phyloP scores from a whole-genome alignment of 768 basidiomycete species.

The Fomitopsis serialis region DNA sequence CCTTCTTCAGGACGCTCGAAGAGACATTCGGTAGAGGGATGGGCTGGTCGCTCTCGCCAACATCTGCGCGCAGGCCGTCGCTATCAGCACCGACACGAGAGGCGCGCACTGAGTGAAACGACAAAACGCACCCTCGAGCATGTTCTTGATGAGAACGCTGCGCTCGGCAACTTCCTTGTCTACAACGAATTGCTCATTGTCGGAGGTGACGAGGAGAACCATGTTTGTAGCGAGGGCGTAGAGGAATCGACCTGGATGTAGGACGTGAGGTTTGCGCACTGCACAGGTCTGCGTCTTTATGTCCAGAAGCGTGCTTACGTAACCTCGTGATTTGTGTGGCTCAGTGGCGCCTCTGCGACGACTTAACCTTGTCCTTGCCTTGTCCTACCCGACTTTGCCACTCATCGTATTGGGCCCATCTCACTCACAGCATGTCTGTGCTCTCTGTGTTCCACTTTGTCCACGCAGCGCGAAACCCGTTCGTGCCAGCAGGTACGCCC shows the following conservation, averaged over 20 bases:
- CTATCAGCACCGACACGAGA: constrained; percentile 5
- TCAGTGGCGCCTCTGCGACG: no score
- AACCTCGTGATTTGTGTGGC: neutral
- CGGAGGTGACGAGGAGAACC: constrained; percentile 89
- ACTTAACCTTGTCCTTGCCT: no score
- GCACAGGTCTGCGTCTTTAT: neutral
- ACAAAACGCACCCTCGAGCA: constrained; percentile 81
- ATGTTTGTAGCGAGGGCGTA: constrained; percentile 34
- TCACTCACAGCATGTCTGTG: constrained; percentile 11
- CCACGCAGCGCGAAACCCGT: constrained; percentile 4
- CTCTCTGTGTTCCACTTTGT: constrained; percentile 6
- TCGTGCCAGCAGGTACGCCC: constrained; percentile 8
- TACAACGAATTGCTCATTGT: constrained; percentile 90
- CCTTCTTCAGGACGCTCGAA: constrained; percentile 91
- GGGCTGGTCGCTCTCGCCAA: constrained; percentile 90
- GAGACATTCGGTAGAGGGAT: constrained; percentile 95
- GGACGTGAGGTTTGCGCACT: neutral
- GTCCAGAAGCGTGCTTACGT: neutral
- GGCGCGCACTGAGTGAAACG: neutral
- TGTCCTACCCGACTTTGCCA: no score
- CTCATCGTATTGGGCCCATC: neutral
- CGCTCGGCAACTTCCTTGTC: constrained; percentile 95
- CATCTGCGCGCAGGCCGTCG: constrained; percentile 46
- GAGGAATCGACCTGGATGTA: neutral
- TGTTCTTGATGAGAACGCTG: constrained; percentile 96